A percentile compares a stretch with the other conserved stretches of the same genome.
Conservation (phyloP, 176 grass and related monocot species). For the Musa schizocarpa region DNA sequence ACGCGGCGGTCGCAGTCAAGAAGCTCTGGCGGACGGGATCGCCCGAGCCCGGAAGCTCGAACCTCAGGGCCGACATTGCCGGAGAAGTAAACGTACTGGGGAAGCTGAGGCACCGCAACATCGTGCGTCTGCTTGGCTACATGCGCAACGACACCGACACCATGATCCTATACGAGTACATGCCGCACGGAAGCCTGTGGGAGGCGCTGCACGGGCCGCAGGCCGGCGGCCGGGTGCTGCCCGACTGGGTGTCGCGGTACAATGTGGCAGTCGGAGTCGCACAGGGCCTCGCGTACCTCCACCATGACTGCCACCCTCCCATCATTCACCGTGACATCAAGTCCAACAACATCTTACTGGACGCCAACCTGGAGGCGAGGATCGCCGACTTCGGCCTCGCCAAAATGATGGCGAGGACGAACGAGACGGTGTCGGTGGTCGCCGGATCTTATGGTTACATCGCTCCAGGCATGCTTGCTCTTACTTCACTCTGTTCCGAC, state of each 20-base stretch:
- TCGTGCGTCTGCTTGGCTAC: conserved; percentile 78
- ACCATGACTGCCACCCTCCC: conserved; percentile 88
- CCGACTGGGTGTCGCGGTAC: conserved; percentile 76
- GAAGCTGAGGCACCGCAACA: conserved; percentile 81
- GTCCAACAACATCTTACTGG: conserved; percentile 90
- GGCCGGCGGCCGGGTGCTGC: conserved; percentile 29
- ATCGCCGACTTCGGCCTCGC: conserved; percentile 92
- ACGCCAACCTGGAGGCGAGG: conserved; percentile 61
- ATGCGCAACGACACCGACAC: conserved; percentile 59
- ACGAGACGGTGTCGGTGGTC: conserved; percentile 65
- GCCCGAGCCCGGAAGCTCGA: background rate
- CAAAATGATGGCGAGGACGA: conserved; percentile 32
- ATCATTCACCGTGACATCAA: conserved; percentile 95
- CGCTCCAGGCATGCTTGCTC: conserved; percentile 43
- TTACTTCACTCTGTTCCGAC: background rate
- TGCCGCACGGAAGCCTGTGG: conserved; percentile 94
- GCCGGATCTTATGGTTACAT: conserved; percentile 96
- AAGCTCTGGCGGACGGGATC: conserved; percentile 57
- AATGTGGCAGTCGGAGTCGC: conserved; percentile 77
- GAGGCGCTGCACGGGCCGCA: conserved; percentile 64
- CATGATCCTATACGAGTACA: conserved; percentile 98
- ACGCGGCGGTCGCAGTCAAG: conserved; percentile 67
- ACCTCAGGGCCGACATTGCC: conserved; percentile 35
- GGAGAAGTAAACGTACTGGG: conserved; percentile 69
- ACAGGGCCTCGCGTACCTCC: conserved; percentile 77